phyloP scores from a whole-genome alignment of 2,329 filamentous ascomycete species.

The Calonectria pteridis region DNA sequence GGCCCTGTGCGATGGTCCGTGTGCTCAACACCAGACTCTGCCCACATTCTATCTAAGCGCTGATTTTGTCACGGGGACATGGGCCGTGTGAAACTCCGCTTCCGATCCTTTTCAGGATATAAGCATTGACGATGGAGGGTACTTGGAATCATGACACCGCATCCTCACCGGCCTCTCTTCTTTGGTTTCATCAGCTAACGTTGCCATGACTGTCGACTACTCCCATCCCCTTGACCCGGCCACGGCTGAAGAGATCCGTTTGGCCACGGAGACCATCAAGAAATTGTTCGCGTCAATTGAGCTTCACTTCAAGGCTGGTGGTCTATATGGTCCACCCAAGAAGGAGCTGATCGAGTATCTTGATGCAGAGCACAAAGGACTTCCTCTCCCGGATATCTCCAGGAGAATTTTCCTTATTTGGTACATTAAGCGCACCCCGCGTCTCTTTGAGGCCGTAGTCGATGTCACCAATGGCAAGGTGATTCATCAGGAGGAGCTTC shows the following conservation, averaged over 20 bases:
- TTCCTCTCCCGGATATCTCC: constrained; percentile 16
- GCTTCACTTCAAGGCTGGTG: constrained; percentile 30
- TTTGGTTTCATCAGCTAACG: background rate
- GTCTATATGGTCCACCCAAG: constrained; percentile 30
- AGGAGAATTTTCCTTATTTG: constrained; percentile 26
- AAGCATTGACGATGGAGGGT: background rate
- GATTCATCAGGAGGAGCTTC: constrained; percentile 24
- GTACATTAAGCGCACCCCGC: constrained; percentile 28
- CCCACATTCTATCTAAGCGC: background rate
- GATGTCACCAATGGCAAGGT: constrained; percentile 26
- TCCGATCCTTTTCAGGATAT: background rate
- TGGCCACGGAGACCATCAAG: constrained; percentile 25
- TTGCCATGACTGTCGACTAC: constrained; percentile 15
- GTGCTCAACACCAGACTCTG: background rate
- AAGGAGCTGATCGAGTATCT: constrained; percentile 16
- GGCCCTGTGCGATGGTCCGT: background rate
- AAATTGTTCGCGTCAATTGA: constrained; percentile 13
- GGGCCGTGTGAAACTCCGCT: constrained; percentile 6
- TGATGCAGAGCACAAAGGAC: constrained; percentile 20
- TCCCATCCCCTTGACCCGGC: constrained; percentile 29
- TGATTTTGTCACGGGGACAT: background rate
- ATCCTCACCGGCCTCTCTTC: background rate
- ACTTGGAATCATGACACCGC: background rate
- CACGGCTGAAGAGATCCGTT: constrained; percentile 24
- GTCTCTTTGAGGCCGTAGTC: constrained; percentile 28